phyloP scores from a whole-genome alignment of 306 rosid species.

The Pyrus pyrifolia region DNA sequence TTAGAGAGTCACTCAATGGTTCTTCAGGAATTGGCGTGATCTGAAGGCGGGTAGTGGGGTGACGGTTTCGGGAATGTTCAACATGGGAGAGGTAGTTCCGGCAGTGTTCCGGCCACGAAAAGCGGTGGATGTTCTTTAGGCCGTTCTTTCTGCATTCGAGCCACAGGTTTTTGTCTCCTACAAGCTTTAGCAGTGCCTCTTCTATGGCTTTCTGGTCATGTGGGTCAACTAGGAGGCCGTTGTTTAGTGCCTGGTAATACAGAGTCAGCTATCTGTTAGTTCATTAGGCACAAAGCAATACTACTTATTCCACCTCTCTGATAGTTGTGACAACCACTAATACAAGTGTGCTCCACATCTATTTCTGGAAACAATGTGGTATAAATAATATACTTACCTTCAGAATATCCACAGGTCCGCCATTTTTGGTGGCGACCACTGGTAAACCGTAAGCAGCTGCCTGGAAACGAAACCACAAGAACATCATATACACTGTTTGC shows the following conservation, averaged over 20 bases:
- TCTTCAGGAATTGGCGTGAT: constrained; percentile 57
- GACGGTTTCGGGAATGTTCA: constrained; percentile 55
- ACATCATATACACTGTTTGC: neutral
- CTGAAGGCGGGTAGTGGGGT: constrained; percentile 50
- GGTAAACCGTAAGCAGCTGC: constrained; percentile 92
- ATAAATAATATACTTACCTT: constrained; percentile 33
- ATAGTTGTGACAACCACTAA: neutral
- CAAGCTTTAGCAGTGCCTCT: constrained; percentile 75
- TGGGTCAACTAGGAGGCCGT: constrained; percentile 74
- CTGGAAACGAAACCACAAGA: constrained; percentile 20
- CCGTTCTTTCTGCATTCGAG: constrained; percentile 69
- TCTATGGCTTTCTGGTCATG: constrained; percentile 73
- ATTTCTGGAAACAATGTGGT: neutral
- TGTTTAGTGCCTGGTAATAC: constrained; percentile 47
- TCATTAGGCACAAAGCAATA: neutral
- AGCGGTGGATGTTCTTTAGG: constrained; percentile 70
- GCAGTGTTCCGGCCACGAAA: constrained; percentile 85
- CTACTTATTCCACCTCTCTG: neutral
- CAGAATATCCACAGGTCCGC: constrained; percentile 79
- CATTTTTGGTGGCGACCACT: constrained; percentile 74
- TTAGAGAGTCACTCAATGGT: constrained; percentile 69
- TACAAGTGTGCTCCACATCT: neutral
- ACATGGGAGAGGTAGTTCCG: constrained; percentile 71
- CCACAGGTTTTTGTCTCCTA: constrained; percentile 75
- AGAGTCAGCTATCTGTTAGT: constrained; percentile 2